Percentiles rank a stretch among this genome's conserved stretches.
Conservation (phyloP, 2,329 filamentous ascomycete species). For the Metarhizium anisopliae region DNA sequence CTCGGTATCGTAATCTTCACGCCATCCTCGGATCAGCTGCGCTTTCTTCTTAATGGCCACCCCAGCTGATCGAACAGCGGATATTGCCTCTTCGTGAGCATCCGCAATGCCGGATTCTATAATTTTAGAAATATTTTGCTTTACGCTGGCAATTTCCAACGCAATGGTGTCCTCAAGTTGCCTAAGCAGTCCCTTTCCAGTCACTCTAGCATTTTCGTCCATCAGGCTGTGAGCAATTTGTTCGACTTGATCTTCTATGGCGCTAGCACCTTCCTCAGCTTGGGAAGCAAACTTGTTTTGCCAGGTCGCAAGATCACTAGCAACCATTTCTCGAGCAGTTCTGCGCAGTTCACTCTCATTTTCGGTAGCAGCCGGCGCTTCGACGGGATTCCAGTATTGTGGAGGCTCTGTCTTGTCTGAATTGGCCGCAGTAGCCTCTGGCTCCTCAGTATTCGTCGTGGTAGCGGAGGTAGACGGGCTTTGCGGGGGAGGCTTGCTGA, state of each 20-base stretch:
- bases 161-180: constrained; percentile 61
- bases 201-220: constrained; percentile 52
- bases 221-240: constrained; percentile 50
- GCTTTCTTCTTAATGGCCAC: constrained; percentile 67
- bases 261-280: constrained; percentile 65
- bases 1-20: constrained; percentile 60
- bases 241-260: constrained; percentile 62
- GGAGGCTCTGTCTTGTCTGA: constrained; percentile 16
- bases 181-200: constrained; percentile 57
- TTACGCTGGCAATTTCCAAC: constrained; percentile 55
- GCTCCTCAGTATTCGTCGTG: constrained; percentile 13
- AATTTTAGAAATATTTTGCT: constrained; percentile 56
- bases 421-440: constrained; percentile 15
- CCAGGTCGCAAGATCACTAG: constrained; percentile 74
- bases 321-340: constrained; percentile 57
- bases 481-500: constrained; percentile 25
- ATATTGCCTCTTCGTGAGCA: constrained; percentile 33
- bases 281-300: constrained; percentile 80
- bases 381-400: constrained; percentile 25
- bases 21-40: constrained; percentile 70
- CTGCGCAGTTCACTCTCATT: constrained; percentile 46
- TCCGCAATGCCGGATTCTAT: constrained; percentile 36
- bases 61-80: constrained; percentile 56
- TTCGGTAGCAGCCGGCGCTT: constrained; percentile 35
- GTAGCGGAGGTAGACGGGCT: constrained; percentile 22